Evolutionary conservation across 148 eudicot species (phyloP), one percentile per base, ranked within the genome.

Genomic region (Beta vulgaris): DNA sequence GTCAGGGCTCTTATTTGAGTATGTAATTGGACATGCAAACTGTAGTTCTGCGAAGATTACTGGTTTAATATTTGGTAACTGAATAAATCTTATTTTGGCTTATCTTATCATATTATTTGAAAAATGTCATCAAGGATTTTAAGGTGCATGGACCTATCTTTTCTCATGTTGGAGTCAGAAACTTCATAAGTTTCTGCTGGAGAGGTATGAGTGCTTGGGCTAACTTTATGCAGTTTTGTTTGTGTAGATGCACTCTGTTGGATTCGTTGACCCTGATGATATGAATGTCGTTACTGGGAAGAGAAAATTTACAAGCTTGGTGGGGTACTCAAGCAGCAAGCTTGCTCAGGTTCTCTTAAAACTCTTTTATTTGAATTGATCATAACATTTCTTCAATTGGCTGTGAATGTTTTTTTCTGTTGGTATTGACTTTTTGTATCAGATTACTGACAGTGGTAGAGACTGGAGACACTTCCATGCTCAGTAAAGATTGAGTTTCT

Each of bases 261-360:
- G 98, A 78, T 95, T 95, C 84, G 93, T 95, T 76, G 98, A 95
- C 77, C 82, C 98, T 67, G 97, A 92, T 78, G 98, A 95, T 86
- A 87, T 95, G 97, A 90, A 90, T 75, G 86, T 90, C 66, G 79
- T 83, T 39, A 80, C 83, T 36, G 93, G 91, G 62, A 92, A 85
- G 85, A 90, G 93, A 78, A 95, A 88, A 80, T 95, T 72, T 83
- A 73, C 96, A 73, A 95, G 96, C 86, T 76, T 88, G 73, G 83
- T 86, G 31, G 98, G 98, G 81, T 92, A 95, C 76, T 76, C 93
- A 35, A 80, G 91, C 88, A 95, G 98, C 89, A 95, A 95, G 81
- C 84, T 95, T 67, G 97, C 97, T 66, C 93, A 95, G 97, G 98
- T 94, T 78, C 42, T 43, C 51, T 62, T n/a, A 51, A 68, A 7